Percentiles rank a stretch among this genome's conserved stretches.
These are phyloP conservation scores for Dioscorea alata DNA, from an alignment of 106 monocot genomes.

Conservation along the genomic window DNA sequence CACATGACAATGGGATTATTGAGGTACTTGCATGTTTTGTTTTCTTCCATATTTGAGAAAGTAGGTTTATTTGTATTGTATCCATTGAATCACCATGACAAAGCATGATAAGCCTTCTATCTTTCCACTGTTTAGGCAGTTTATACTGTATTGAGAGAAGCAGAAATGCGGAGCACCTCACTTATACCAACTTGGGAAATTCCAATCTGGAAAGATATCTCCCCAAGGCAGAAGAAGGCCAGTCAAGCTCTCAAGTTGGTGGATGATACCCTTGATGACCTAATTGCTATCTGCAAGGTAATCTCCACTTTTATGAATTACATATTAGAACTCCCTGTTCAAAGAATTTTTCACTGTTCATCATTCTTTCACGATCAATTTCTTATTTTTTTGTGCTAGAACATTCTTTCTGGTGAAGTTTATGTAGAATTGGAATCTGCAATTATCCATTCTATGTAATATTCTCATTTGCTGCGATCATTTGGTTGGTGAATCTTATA, in stretches of 20 bases:
- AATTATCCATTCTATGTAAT: too few relatives aligned
- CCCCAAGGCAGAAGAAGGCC: conserved; percentile 86
- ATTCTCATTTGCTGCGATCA: too few relatives aligned
- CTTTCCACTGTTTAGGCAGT: conserved; percentile 57
- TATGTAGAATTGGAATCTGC: too few relatives aligned
- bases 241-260: conserved; percentile 70
- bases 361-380: too few relatives aligned
- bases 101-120: neutral
- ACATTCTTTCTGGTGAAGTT: too few relatives aligned
- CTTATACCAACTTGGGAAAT: conserved; percentile 96
- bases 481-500: too few relatives aligned
- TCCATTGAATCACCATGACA: neutral
- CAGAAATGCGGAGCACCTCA: conserved; percentile 85
- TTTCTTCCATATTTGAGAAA: neutral
- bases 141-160: conserved; percentile 71
- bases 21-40: conserved; percentile 37
- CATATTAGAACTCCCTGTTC: too few relatives aligned
- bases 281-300: conserved; percentile 95
- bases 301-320: neutral
- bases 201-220: conserved; percentile 97
- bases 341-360: too few relatives aligned
- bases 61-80: neutral
- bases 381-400: too few relatives aligned
- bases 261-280: conserved; percentile 65
- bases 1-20: conserved; percentile 82